phyloP scores from a whole-genome alignment of 2,329 filamentous ascomycete genomes.

The Aspergillus phoenicis region DNA sequence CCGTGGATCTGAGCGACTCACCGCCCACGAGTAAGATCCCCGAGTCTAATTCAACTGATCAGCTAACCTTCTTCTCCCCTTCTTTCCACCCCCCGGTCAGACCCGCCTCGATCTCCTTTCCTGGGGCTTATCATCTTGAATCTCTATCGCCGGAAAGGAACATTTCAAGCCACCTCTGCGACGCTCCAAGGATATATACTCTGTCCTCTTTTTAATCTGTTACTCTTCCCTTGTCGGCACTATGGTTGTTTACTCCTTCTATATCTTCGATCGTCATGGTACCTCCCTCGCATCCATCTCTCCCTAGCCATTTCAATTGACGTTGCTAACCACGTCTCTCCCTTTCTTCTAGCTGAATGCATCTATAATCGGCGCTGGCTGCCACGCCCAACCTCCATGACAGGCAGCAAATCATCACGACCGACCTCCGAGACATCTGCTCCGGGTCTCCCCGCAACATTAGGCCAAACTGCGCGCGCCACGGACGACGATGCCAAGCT shows the following conservation, averaged over 20 bases:
- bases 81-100: not conserved
- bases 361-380: constrained; percentile 92
- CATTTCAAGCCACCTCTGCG: not conserved
- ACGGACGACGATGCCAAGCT: constrained; percentile 89
- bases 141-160: not conserved
- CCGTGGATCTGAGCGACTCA: constrained; percentile 12
- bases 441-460: constrained; percentile 37
- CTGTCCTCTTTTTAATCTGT: constrained; percentile 8
- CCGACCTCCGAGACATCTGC: constrained; percentile 53
- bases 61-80: not conserved
- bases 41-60: constrained; percentile 18
- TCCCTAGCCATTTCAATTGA: not conserved
- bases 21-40: constrained; percentile 18
- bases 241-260: constrained; percentile 97
- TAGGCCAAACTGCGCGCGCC: constrained; percentile 49
- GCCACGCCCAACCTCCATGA: constrained; percentile 53
- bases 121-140: not conserved
- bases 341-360: constrained; percentile 73
- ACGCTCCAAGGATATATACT: not conserved
- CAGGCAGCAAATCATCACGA: constrained; percentile 52
- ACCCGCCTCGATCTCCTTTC: not conserved
- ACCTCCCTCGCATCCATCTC: constrained; percentile 23
- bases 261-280: constrained; percentile 99
- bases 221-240: constrained; percentile 23
- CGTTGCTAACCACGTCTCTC: not conserved